Evolutionary conservation across 306 rosid genomes (phyloP).

Genomic region (Malus orientalis): DNA sequence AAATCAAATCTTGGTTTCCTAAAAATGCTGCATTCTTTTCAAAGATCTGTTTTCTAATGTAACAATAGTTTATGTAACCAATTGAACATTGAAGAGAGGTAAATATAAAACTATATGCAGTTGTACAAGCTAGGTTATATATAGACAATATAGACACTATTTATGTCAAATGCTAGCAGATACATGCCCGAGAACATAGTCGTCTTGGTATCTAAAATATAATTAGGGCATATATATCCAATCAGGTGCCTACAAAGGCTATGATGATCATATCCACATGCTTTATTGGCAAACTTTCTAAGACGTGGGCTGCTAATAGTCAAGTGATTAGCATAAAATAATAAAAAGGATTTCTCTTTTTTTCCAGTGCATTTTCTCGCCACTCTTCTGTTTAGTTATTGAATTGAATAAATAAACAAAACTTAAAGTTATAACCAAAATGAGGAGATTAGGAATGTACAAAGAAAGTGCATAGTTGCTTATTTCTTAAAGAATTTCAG

Average conservation of each 20-base stretch:
- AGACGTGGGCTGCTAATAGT: background rate
- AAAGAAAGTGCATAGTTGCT: too few relatives aligned
- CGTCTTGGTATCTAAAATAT: background rate
- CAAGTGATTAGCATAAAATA: background rate
- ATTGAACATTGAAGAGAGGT: background rate
- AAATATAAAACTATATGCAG: background rate
- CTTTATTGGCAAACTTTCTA: background rate
- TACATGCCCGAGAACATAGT: background rate
- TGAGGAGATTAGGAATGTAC: too few relatives aligned
- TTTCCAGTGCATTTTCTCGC: too few relatives aligned
- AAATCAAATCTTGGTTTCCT: background rate
- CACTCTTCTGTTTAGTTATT: too few relatives aligned
- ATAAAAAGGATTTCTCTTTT: too few relatives aligned
- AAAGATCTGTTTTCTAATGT: background rate
- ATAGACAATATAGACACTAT: background rate
- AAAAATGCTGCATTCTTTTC: background rate
- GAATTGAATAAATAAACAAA: too few relatives aligned
- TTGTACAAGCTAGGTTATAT: background rate
- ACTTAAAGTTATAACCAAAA: too few relatives aligned
- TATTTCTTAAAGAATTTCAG: too few relatives aligned
- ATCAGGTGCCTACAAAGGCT: background rate
- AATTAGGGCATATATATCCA: background rate
- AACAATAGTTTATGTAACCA: background rate
- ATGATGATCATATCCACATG: background rate
- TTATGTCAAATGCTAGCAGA: too few relatives aligned